Evolutionary conservation across 2,329 filamentous ascomycete genomes (phyloP).

Genomic region (Volutella citrinella): DNA sequence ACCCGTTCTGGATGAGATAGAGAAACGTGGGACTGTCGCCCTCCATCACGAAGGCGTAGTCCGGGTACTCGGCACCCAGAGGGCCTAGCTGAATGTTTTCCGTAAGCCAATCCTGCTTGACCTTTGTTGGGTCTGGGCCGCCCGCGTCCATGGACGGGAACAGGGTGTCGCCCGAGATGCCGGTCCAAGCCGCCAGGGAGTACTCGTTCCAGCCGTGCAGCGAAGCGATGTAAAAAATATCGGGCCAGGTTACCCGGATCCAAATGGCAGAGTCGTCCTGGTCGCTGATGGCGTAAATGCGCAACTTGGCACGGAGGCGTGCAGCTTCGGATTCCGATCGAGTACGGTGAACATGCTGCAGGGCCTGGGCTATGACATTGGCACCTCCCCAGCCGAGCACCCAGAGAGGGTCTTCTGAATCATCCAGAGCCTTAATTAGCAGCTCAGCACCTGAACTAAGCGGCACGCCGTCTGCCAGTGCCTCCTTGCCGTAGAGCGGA

Average conservation of each 20-base stretch:
- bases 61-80: constrained; percentile 40
- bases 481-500: constrained; percentile 27
- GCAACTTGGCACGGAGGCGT: constrained; percentile 36
- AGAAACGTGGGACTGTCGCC: constrained; percentile 47
- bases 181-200: constrained; percentile 49
- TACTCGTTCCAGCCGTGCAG: constrained; percentile 56
- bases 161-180: constrained; percentile 46
- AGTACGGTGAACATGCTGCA: constrained; percentile 31
- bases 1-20: constrained; percentile 25
- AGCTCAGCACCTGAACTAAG: constrained; percentile 36
- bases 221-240: constrained; percentile 52
- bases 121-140: constrained; percentile 39
- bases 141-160: no score
- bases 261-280: constrained; percentile 55
- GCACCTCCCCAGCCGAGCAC: constrained; percentile 50
- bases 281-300: constrained; percentile 54
- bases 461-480: constrained; percentile 21
- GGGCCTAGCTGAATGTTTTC: constrained; percentile 47
- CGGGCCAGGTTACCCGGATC: constrained; percentile 50
- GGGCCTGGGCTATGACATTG: constrained; percentile 47
- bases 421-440: constrained; percentile 29
- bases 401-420: constrained; percentile 40
- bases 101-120: constrained; percentile 48
- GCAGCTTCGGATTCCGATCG: constrained; percentile 28
- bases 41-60: constrained; percentile 48